Conservation (phyloP, 75 land plant species). For the Pinus albicaulis region DNA sequence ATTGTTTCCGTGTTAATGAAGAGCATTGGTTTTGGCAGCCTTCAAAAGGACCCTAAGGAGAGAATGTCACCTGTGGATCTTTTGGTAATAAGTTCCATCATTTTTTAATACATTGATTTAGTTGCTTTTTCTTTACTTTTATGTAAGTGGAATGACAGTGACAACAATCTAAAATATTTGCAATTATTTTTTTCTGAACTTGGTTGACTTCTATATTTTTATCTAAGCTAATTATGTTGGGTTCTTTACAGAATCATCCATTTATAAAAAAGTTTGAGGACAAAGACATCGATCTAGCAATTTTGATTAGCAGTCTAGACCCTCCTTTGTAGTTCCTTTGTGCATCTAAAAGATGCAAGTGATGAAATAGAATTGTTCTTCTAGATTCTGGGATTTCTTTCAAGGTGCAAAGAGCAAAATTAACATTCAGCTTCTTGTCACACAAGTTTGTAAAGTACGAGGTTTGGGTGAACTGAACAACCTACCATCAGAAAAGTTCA, state of each 20-base stretch:
- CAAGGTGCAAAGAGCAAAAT: neutral
- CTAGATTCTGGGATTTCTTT: neutral
- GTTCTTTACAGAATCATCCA: conserved; percentile 68
- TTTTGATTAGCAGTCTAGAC: conserved; percentile 63
- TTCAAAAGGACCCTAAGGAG: conserved; percentile 78
- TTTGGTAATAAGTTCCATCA: conserved; percentile 35
- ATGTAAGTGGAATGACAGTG: neutral
- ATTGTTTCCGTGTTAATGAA: neutral
- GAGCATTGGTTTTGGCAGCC: conserved; percentile 37
- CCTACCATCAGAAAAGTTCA: neutral
- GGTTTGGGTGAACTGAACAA: neutral
- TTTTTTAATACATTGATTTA: neutral
- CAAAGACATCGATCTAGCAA: conserved; percentile 69
- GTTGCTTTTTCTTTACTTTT: neutral
- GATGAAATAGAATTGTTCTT: neutral
- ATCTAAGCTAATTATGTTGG: neutral
- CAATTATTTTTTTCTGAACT: neutral
- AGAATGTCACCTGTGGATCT: conserved; percentile 70
- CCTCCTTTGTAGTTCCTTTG: conserved; percentile 41
- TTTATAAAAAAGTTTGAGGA: conserved; percentile 84
- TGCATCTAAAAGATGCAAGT: neutral
- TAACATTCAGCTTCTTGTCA: conserved; percentile 7
- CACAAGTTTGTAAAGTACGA: neutral
- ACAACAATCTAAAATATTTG: neutral
- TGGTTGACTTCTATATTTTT: neutral